These are phyloP conservation scores for Plasmodium chabaudi DNA, from an alignment of 169 alveolate species.

Conservation along the genomic window DNA sequence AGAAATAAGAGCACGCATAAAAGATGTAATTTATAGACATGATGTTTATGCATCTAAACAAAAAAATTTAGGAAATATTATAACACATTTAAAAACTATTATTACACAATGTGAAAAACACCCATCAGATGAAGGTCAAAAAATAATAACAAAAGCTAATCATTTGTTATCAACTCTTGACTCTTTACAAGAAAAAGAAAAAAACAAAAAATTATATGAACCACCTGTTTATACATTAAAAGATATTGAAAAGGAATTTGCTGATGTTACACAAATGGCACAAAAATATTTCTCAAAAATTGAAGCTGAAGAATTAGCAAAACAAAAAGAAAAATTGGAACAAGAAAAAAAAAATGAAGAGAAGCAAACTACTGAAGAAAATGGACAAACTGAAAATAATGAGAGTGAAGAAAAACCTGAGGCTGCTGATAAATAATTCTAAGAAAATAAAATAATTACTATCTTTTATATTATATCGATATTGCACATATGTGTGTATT, in stretches of 20 bases:
- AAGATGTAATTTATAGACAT: conserved; percentile 76
- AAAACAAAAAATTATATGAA: conserved; percentile 61
- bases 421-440: conserved; percentile 11
- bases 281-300: conserved; percentile 69
- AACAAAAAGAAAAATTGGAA: conserved; percentile 55
- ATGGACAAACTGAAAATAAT: conserved; percentile 32
- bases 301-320: conserved; percentile 75
- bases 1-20: conserved; percentile 67
- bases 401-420: conserved; percentile 22
- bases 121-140: conserved; percentile 78
- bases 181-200: conserved; percentile 74
- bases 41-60: conserved; percentile 77
- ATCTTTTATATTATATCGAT: background rate
- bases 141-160: conserved; percentile 57
- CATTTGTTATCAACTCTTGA: conserved; percentile 19
- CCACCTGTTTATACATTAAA: conserved; percentile 78
- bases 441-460: background rate
- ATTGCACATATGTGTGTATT: background rate
- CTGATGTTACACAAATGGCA: conserved; percentile 77
- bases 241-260: conserved; percentile 78
- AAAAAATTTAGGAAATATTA: conserved; percentile 75
- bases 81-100: conserved; percentile 61
- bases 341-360: conserved; percentile 73
- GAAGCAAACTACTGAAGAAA: conserved; percentile 48
- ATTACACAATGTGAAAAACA: conserved; percentile 78